Conservation (phyloP, 1,284 basidiomycete species). For the Neotropicomus parvogracilis region DNA sequence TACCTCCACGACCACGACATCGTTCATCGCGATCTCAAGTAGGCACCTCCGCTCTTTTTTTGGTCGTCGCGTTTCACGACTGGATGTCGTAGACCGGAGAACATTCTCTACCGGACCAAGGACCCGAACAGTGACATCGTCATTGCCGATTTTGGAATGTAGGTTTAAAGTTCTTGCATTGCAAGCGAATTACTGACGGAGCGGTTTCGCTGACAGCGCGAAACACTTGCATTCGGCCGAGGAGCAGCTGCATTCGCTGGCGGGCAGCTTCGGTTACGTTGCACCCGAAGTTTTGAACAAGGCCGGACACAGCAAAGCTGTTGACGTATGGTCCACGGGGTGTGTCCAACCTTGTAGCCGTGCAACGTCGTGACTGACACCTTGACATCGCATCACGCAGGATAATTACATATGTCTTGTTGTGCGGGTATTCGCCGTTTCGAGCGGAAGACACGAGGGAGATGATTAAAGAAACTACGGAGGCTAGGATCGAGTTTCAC, state of each 20-base stretch:
- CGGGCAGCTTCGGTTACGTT: conserved; percentile 92
- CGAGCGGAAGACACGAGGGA: conserved; percentile 77
- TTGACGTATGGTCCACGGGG: conserved; percentile 94
- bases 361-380: background rate
- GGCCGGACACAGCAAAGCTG: conserved; percentile 84
- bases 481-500: conserved; percentile 85
- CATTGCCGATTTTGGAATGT: conserved; percentile 97
- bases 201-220: conserved; percentile 48
- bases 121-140: conserved; percentile 76
- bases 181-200: background rate
- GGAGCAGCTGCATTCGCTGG: conserved; percentile 77
- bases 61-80: conserved; percentile 1
- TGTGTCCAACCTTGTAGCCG: conserved; percentile 35
- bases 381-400: conserved; percentile 40
- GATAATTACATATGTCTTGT: conserved; percentile 88
- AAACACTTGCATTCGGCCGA: conserved; percentile 79
- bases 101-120: conserved; percentile 85
- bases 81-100: conserved; percentile 69
- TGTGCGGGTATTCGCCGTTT: conserved; percentile 94
- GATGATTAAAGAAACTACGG: conserved; percentile 78
- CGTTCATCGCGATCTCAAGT: conserved; percentile 91
- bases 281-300: conserved; percentile 89
- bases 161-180: conserved; percentile 27
- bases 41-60: conserved; percentile 21
- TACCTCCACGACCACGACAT: conserved; percentile 87